Evolutionary conservation across 139 green algal species (phyloP), one percentile per base, ranked within the genome.

Genomic region (Pseudopediastrum boryanum): DNA sequence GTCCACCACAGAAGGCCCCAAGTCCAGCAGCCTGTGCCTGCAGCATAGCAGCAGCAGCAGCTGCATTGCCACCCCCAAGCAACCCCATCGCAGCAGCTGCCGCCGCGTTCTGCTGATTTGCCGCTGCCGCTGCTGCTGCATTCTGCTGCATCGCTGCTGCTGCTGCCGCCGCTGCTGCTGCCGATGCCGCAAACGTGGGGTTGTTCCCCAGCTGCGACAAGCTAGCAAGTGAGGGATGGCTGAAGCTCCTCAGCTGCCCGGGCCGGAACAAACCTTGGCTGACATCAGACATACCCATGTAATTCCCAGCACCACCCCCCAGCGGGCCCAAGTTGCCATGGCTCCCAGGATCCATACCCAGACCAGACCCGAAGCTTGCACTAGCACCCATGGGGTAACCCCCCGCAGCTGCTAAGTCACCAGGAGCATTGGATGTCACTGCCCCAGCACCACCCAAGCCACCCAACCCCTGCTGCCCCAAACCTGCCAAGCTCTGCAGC

Each of bases 111-210:
- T n/a, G n/a, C n/a, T n/a, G n/a, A n/a, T n/a, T n/a, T n/a, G n/a
- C 80, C 21, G 77, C 51, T 29, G 70, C 70, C 2, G 77, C 68
- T 1, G 73, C 73, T 19, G 71, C 77, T 9, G 73, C 46, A 13
- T 76, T 71, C 66, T 81, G 82, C 69, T 61, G 71, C 51, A n/a
- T n/a, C 65, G 64, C 27, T 75, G 65, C 4, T 75, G 54, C 33
- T 82, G 58, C 51, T 80, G 75, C 36, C 67, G 69, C 69, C 54
- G 71, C 36, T 77, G 71, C 25, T 19, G 23, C 72, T 79, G 72
- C 62, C 27, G 33, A 38, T n/a, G n/a, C n/a, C n/a, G n/a, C n/a
- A n/a, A n/a, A n/a, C n/a, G n/a, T n/a, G n/a, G n/a, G n/a, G n/a
- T n/a, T 75, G 44, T 31, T 29, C 44, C 29, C 43, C 58, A 25